These are phyloP conservation scores for Kuraishia hungarica DNA, from an alignment of 805 yeast genomes.

Conservation along the genomic window DNA sequence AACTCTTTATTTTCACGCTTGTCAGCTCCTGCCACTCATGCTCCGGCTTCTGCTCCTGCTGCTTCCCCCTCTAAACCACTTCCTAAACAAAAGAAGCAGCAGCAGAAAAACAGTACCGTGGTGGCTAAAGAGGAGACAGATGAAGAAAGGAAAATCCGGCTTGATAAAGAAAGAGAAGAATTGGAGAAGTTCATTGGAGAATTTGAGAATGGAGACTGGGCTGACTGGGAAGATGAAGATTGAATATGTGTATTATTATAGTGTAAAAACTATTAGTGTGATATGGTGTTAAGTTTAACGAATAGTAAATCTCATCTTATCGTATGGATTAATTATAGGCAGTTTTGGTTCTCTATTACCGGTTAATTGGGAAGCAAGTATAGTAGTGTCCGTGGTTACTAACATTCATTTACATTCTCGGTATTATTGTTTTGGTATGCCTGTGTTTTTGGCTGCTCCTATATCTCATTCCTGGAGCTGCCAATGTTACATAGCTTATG, in stretches of 20 bases:
- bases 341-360: too few relatives aligned
- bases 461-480: too few relatives aligned
- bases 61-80: not conserved
- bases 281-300: too few relatives aligned
- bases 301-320: too few relatives aligned
- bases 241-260: not conserved
- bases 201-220: not conserved
- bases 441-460: too few relatives aligned
- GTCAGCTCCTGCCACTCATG: not conserved
- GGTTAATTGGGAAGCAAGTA: too few relatives aligned
- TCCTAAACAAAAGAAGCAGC: not conserved
- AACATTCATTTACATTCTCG: not conserved
- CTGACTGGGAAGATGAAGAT: not conserved
- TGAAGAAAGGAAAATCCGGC: not conserved
- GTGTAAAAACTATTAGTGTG: not conserved
- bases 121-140: not conserved
- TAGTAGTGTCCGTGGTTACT: not conserved
- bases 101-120: not conserved
- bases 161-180: not conserved
- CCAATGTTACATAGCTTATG: not conserved
- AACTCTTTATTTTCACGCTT: not conserved
- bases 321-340: too few relatives aligned
- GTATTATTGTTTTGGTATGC: too few relatives aligned
- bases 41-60: too few relatives aligned
- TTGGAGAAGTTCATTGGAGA: not conserved